A percentile compares a stretch with the other conserved stretches of the same genome.
Conservation (phyloP, 2,329 filamentous ascomycete species). For the Corinectria fuckeliana region DNA sequence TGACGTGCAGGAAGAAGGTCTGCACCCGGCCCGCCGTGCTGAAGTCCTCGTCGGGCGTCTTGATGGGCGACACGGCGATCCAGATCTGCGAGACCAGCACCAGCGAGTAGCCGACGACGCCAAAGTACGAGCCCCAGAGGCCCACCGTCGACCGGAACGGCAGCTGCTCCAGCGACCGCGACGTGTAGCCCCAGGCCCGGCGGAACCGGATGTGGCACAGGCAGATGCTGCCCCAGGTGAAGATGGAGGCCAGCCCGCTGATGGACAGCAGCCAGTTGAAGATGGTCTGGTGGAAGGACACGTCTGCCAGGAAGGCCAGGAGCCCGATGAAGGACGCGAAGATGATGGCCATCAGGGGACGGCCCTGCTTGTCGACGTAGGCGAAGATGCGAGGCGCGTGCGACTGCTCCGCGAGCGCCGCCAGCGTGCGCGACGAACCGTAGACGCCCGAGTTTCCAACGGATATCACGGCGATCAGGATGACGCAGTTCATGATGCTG, state of each 20-base stretch:
- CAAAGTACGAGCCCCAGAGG: slow-evolving; percentile 79
- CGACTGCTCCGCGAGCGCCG: slow-evolving; percentile 85
- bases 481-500: slow-evolving; percentile 93
- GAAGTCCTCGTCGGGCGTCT: slow-evolving; percentile 49
- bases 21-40: slow-evolving; percentile 55
- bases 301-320: slow-evolving; percentile 77
- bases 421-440: slow-evolving; percentile 87
- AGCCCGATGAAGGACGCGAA: slow-evolving; percentile 73
- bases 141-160: slow-evolving; percentile 83
- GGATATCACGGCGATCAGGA: slow-evolving; percentile 87
- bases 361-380: slow-evolving; percentile 85
- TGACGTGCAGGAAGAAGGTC: slow-evolving; percentile 76
- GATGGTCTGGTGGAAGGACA: slow-evolving; percentile 63
- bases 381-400: slow-evolving; percentile 80
- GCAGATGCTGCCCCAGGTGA: slow-evolving; percentile 86
- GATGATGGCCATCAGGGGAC: slow-evolving; percentile 76
- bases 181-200: slow-evolving; percentile 71
- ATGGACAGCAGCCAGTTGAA: slow-evolving; percentile 83
- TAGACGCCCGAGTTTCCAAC: slow-evolving; percentile 94
- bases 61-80: slow-evolving; percentile 80
- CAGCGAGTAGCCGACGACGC: slow-evolving; percentile 76
- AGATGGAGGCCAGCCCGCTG: slow-evolving; percentile 74
- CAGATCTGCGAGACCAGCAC: slow-evolving; percentile 87
- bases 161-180: slow-evolving; percentile 74
- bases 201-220: slow-evolving; percentile 91